Evolutionary conservation across 2,329 filamentous ascomycete genomes (phyloP), one percentile per base, ranked within the genome.

Genomic region (Colletotrichum scovillei): DNA sequence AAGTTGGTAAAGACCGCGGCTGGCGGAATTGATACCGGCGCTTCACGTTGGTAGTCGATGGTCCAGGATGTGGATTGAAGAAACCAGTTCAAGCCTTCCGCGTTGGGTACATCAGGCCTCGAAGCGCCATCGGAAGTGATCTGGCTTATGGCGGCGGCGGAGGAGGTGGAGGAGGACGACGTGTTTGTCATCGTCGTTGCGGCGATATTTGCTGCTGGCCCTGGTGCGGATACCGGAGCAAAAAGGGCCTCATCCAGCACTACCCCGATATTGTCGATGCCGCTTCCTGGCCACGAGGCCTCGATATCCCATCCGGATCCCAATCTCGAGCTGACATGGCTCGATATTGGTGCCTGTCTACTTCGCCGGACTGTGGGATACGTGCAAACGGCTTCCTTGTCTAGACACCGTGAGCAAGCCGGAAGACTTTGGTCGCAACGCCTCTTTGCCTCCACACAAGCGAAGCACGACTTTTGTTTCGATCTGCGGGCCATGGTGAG

Each of bases 341-440:
- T 30, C 4, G 22, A 5, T 26, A 28, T n/a, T 9, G 30, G 67
- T 14, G 22, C 52, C 11, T 16, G 67, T 32, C 12, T 38, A 22
- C 32, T 5, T 22, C 59, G 65, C 7, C 69, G 64, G 55, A 58
- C 35, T 6, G 28, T 22, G 14, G 69, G 46, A 42, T 71, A 74
- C 11, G 49, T 28, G 38, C 72, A 74, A 5, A 57, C 24, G 28
- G 67, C 58, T 2, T 69, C 63, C n/a, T 67, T 53, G 28, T 74
- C 67, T 12, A 67, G 57, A 14, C 72, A 71, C 6, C 72, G 56
- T 19, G 58, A 52, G 26, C 72, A 74, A 19, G 62, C 35, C 3
- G 72, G 72, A 7, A 71, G 63, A 14, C 46, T 49, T 9, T 42
- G 58, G 38, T 74, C 72, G 38, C 71, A 74, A 2, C 67, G 71